Percentiles rank a stretch among this genome's conserved stretches.
These are phyloP conservation scores for Candida silvicultrix DNA, from an alignment of 805 yeast species.

Conservation along the genomic window DNA sequence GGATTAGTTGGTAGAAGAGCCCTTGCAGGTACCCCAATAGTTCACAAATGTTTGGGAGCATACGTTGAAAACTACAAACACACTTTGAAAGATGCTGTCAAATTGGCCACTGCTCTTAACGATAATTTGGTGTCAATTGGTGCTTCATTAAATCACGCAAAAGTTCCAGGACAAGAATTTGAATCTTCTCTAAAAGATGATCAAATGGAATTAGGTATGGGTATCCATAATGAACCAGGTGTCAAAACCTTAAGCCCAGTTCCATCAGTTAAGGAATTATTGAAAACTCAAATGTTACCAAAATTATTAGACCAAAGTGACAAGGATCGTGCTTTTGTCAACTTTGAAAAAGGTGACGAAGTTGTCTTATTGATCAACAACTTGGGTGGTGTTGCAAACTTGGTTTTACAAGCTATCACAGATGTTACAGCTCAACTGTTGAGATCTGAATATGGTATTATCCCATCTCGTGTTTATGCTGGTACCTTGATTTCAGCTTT, in stretches of 20 bases:
- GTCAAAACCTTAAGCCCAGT: constrained; percentile 46
- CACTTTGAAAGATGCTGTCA: constrained; percentile 45
- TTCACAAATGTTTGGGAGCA: constrained; percentile 83
- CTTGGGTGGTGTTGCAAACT: constrained; percentile 81
- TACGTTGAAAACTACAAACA: constrained; percentile 41
- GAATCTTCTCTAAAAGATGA: constrained; percentile 46
- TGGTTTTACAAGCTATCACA: constrained; percentile 72
- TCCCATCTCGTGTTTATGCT: constrained; percentile 62
- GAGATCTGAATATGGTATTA: constrained; percentile 43
- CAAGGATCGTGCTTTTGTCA: constrained; percentile 74
- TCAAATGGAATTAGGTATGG: constrained; percentile 89
- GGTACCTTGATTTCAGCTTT: constrained; percentile 87
- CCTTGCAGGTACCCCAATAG: constrained; percentile 82
- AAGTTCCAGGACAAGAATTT: constrained; percentile 76
- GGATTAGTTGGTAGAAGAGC: constrained; percentile 94
- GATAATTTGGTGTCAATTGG: constrained; percentile 78
- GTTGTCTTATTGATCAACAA: constrained; percentile 73
- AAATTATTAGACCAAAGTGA: constrained; percentile 59
- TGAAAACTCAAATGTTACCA: constrained; percentile 49
- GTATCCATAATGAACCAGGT: constrained; percentile 95
- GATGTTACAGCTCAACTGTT: constrained; percentile 50
- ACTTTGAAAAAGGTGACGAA: constrained; percentile 58
- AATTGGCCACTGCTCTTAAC: constrained; percentile 55
- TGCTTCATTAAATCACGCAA: constrained; percentile 82
- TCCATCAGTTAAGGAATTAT: constrained; percentile 62